Base-by-base conservation (phyloP, 2,329 filamentous ascomycete genomes). In the Nemania diffusa region DNA sequence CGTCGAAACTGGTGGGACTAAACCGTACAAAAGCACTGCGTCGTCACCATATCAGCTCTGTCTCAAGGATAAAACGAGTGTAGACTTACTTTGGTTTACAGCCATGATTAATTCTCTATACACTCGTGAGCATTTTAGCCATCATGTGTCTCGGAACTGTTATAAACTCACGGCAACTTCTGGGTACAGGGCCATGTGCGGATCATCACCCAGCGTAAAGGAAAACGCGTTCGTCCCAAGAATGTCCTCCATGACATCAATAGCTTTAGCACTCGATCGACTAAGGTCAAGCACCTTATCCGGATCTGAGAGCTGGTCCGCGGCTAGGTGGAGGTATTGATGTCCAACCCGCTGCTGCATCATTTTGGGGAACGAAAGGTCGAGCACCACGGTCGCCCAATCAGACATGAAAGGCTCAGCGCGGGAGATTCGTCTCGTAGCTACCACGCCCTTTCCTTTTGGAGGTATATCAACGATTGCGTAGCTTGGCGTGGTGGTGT, bases 351-450 rank as follows among this genome's bases (percentile, higher is more conserved):
- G 58, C 55, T 73, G 67, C 64, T 67, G 71, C 62, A 79, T 72
- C 8, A 74, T 70, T 6, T 69, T 72, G 3, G 77, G 78, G 64
- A 79, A 79, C 53, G 75, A 72, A 8, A 74, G 64, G 37, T 75
- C 69, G 0, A 78, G 73, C 22, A 81, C 50, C 5, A 80, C 13
- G 0, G 74, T 71, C 5, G 78, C 78, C 62, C 75, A 72, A 44
- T 81, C 79, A 5, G 74, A 70, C 76, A 82, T 79, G 64, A 81
- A 70, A 52, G 75, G 73, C 62, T 81, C 79, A 3, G 78, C 74
- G 6, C 72, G 72, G 5, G 64, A 65, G 52, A 81, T 80, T 7
- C 6, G 64, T 1, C 78, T 73, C 7, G 70, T 78, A 0, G 80
- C 79, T 1, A 80, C 59, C 5, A 79, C 71, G 1, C 80, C 79